Conservation (phyloP, 192 early-diverging fungal genomes). For the Chytriomyces sp. region DNA sequence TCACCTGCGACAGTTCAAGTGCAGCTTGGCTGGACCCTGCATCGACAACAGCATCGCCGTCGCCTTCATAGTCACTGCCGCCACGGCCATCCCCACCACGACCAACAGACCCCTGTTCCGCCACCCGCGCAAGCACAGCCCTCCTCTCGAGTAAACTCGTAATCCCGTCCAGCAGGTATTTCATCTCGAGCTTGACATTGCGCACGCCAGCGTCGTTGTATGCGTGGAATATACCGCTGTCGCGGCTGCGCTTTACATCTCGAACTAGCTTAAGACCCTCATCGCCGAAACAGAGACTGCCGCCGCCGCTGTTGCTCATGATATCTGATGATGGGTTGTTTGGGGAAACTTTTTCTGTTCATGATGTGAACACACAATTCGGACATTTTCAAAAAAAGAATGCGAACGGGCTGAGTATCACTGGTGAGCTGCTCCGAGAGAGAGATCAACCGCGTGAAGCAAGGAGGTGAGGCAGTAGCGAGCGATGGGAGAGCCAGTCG, state of each 20-base stretch:
- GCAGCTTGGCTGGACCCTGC: background rate
- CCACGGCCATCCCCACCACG: background rate
- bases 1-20: background rate
- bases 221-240: constrained; percentile 60
- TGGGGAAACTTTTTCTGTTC: too few species aligned
- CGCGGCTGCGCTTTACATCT: constrained; percentile 77
- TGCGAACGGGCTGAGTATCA: too few species aligned
- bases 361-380: too few species aligned
- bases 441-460: too few species aligned
- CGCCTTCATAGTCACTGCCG: background rate
- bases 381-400: too few species aligned
- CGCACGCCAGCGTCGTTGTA: constrained; percentile 83
- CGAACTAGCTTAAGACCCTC: constrained; percentile 78
- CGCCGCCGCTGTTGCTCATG: background rate
- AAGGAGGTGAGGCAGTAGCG: too few species aligned
- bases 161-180: constrained; percentile 39
- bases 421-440: too few species aligned
- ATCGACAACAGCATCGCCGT: constrained; percentile 9
- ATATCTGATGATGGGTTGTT: too few species aligned
- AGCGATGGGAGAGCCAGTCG: too few species aligned
- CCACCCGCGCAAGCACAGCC: background rate
- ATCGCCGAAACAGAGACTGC: constrained; percentile 57
- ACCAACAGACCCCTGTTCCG: background rate
- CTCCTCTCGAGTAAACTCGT: too few species aligned
- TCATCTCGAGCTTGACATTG: constrained; percentile 78